These are phyloP conservation scores for Periconia sp. DNA, from an alignment of 2,329 filamentous ascomycete genomes.

Conservation along the genomic window DNA sequence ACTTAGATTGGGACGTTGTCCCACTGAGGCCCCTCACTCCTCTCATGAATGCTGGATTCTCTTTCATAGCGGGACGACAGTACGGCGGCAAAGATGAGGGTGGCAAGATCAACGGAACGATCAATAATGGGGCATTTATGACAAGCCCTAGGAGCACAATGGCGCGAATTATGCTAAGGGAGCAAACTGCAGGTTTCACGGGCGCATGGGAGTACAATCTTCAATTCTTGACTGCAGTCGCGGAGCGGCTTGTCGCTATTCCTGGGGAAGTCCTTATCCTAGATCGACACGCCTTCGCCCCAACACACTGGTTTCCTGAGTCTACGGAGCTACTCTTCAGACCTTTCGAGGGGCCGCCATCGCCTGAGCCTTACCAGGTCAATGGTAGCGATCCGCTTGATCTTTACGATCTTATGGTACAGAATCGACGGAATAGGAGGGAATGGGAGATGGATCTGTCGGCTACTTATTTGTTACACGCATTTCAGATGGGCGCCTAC, in stretches of 20 bases:
- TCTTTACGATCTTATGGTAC: conserved; percentile 15
- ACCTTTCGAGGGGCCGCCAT: conserved; percentile 7
- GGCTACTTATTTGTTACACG: conserved; percentile 23
- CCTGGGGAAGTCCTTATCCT: conserved; percentile 22
- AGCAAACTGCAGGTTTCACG: conserved; percentile 23
- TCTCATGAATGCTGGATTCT: conserved; percentile 18
- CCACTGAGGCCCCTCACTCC: conserved; percentile 15
- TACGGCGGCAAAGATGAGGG: conserved; percentile 33
- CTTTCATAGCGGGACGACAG: conserved; percentile 21
- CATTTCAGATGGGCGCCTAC: conserved; percentile 11
- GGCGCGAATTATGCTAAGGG: conserved; percentile 20
- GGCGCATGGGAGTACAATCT: conserved; percentile 21
- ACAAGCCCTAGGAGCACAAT: conserved; percentile 21
- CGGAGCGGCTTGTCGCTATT: conserved; percentile 14
- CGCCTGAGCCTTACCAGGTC: conserved; percentile 4
- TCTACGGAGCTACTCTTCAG: conserved; percentile 16
- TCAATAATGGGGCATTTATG: conserved; percentile 28
- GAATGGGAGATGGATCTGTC: conserved; percentile 27
- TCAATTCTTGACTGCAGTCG: conserved; percentile 15
- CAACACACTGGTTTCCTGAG: conserved; percentile 17
- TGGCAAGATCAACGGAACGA: conserved; percentile 17
- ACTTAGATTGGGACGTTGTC: conserved; percentile 28
- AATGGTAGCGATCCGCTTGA: conserved; percentile 13
- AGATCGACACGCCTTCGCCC: conserved; percentile 22
- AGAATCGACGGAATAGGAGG: conserved; percentile 8